phyloP scores from a whole-genome alignment of 2,329 filamentous ascomycete genomes.

The Talaromyces sp. region DNA sequence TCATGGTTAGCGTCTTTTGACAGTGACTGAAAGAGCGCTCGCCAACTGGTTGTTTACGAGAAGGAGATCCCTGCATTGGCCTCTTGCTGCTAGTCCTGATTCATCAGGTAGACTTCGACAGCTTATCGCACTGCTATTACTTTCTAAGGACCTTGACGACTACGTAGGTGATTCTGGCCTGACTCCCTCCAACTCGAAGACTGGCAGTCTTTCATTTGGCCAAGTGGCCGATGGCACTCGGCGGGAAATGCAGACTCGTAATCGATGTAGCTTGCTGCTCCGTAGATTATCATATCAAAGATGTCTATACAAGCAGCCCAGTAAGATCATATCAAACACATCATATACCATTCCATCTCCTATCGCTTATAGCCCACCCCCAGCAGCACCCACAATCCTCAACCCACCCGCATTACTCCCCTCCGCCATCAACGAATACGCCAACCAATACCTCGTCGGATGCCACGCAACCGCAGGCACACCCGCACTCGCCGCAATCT shows the following conservation, averaged over 20 bases:
- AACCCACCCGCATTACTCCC: slow-evolving; percentile 43
- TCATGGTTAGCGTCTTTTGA: too few species aligned
- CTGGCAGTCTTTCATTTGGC: background rate
- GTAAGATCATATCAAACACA: background rate
- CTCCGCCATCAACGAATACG: slow-evolving; percentile 49
- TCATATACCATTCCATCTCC: background rate
- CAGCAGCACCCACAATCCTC: slow-evolving; percentile 50
- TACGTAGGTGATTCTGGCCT: background rate
- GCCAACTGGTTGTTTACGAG: too few species aligned
- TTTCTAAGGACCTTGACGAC: background rate
- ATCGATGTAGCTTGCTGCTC: background rate
- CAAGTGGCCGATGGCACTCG: background rate
- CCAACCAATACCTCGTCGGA: slow-evolving; percentile 51
- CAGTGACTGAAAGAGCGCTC: too few species aligned
- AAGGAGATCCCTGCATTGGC: background rate
- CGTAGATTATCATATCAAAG: background rate
- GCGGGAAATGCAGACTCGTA: background rate
- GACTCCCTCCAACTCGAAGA: background rate
- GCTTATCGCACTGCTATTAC: too few species aligned
- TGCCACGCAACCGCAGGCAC: slow-evolving; percentile 52
- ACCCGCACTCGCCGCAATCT: slow-evolving; percentile 42
- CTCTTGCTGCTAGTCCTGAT: background rate
- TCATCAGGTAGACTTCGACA: too few species aligned
- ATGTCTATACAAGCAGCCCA: background rate
- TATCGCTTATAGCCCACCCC: slow-evolving; percentile 34